A percentile compares a stretch with the other conserved stretches of the same genome.
These are phyloP conservation scores for Suillus decipiens DNA, from an alignment of 768 basidiomycete species.

Conservation along the genomic window DNA sequence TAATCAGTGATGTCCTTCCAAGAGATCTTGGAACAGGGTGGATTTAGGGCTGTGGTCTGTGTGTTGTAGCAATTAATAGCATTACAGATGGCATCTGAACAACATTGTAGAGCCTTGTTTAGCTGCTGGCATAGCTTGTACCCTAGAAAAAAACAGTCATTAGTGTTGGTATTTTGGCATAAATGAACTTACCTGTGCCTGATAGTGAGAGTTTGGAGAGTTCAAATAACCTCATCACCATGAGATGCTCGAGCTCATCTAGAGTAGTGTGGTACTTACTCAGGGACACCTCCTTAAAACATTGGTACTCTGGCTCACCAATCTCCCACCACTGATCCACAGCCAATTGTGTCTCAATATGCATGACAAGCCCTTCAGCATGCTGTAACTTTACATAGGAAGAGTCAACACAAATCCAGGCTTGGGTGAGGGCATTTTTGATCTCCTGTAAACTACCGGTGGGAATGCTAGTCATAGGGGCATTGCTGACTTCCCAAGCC, in stretches of 20 bases:
- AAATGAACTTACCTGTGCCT: slow-evolving; percentile 13
- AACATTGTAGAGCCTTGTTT: slow-evolving; percentile 17
- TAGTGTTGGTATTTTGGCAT: not conserved
- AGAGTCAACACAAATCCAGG: not conserved
- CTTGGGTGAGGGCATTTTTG: not conserved
- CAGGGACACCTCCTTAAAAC: not conserved
- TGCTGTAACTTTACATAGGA: not conserved
- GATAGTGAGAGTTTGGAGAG: slow-evolving; percentile 25
- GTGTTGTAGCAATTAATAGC: slow-evolving; percentile 19
- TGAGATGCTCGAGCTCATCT: slow-evolving; percentile 31
- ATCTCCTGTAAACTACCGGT: not conserved
- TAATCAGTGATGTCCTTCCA: slow-evolving; percentile 8
- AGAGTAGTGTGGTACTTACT: slow-evolving; percentile 10
- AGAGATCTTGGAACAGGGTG: not conserved
- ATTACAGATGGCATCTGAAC: slow-evolving; percentile 16
- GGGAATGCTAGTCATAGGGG: not conserved
- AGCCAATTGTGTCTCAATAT: not conserved
- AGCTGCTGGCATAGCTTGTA: slow-evolving; percentile 19
- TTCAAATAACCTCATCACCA: slow-evolving; percentile 34
- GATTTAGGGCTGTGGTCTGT: not conserved
- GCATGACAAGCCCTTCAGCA: not conserved
- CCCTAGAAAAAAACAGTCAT: slow-evolving; percentile 11
- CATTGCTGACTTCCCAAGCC: not conserved
- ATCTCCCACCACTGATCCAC: not conserved
- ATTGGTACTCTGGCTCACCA: not conserved